Evolutionary conservation across 2,329 filamentous ascomycete genomes (phyloP), one percentile per base, ranked within the genome.

Genomic region (Catunica adiposa): DNA sequence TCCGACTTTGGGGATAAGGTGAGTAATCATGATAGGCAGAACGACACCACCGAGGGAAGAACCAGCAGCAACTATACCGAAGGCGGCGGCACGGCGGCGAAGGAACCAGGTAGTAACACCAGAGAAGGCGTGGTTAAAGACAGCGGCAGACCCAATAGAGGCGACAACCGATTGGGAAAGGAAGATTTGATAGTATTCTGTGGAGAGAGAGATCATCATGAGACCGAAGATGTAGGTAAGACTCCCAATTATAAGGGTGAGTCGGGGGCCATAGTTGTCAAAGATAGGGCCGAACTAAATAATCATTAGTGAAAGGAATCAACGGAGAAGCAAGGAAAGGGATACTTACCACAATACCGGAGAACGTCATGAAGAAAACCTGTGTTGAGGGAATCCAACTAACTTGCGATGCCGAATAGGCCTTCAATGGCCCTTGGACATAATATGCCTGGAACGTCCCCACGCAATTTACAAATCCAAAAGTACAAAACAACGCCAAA

Each of bases 361-460:
- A 70, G 60, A 77, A 70, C 51, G 74, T 64, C 66, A 71, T 69
- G 57, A 67, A 62, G 55, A 70, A 79, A 14, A 73, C 66, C 62
- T 80, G 71, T 23, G 77, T 64, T 4, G 77, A 77, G 8, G 74
- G 68, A 60, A 83, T 81, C 79, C 80, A 83, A 53, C 77, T 71
- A 34, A 82, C 69, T 0, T 73, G 69, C 55, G 74, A 77, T 4
- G 73, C 65, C 2, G 70, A 69, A 59, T 78, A 75, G 2, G 70
- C 54, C 11, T 60, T 65, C 25, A 83, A 65, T 26, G 73, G 71
- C 11, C 71, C 68, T 5, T 62, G 62, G 56, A 77, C 66, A 59
- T 82, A 83, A 64, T 81, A 80, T 44, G 72, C 69, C 64, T 81
- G 75, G 62, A 82, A 82, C 5, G 79, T 70, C 2, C 78, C 78